These are phyloP conservation scores for Eurotiales sp. DNA, from an alignment of 2,329 filamentous ascomycete species.

Conservation along the genomic window DNA sequence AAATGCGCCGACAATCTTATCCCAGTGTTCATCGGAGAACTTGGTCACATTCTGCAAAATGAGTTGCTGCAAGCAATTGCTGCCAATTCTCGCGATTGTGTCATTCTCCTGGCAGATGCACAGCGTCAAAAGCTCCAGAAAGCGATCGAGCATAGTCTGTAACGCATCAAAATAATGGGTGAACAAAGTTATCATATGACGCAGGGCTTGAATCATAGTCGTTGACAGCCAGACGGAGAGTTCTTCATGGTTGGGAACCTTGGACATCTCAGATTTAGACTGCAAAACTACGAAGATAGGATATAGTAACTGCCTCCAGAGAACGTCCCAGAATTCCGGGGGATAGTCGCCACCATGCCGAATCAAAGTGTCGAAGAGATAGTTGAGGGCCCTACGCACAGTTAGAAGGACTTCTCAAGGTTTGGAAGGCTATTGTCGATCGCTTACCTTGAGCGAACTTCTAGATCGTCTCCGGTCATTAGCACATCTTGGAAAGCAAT, in stretches of 20 bases:
- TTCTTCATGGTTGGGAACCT: constrained; percentile 92
- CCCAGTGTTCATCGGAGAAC: constrained; percentile 83
- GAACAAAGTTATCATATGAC: constrained; percentile 98
- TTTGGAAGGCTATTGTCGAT: background rate
- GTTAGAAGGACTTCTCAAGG: constrained; percentile 24
- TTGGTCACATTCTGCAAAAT: constrained; percentile 96
- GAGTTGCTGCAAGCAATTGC: constrained; percentile 94
- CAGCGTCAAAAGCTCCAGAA: constrained; percentile 85
- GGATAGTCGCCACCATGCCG: constrained; percentile 89
- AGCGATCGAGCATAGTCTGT: constrained; percentile 98
- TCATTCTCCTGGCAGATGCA: constrained; percentile 99
- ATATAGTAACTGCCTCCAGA: constrained; percentile 94
- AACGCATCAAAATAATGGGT: constrained; percentile 97
- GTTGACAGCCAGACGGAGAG: constrained; percentile 98
- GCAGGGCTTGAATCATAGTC: constrained; percentile 96
- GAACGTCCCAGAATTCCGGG: constrained; percentile 93
- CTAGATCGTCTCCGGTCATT: constrained; percentile 98
- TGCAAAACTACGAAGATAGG: constrained; percentile 98
- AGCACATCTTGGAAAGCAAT: constrained; percentile 98
- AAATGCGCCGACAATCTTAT: constrained; percentile 90
- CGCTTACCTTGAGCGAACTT: constrained; percentile 69
- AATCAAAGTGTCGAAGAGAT: constrained; percentile 92
- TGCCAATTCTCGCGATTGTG: constrained; percentile 94
- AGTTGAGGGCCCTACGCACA: constrained; percentile 67
- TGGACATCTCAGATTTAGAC: constrained; percentile 93